A percentile compares a stretch with the other conserved stretches of the same genome.
phyloP scores from a whole-genome alignment of 1,139 yeast species.

The Pichia sorboxylosa region DNA sequence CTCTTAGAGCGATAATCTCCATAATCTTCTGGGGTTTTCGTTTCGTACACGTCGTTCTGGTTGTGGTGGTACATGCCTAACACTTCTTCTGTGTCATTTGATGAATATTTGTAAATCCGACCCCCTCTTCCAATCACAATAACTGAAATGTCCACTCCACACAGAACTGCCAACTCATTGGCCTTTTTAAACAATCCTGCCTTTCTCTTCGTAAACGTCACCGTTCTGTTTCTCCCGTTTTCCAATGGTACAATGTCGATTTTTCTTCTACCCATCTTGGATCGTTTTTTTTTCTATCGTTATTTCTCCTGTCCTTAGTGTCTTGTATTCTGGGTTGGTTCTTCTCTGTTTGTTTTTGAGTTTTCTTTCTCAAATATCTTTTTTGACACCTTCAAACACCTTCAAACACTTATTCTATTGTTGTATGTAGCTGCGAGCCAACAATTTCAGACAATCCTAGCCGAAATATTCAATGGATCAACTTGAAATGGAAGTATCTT shows the following conservation, averaged over 20 bases:
- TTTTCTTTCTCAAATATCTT: no score
- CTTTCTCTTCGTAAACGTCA: conserved; percentile 86
- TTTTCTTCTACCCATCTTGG: conserved; percentile 89
- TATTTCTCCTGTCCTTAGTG: no score
- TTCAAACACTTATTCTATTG: no score
- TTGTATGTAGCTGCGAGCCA: not conserved
- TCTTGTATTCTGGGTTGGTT: no score
- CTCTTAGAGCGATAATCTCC: conserved; percentile 21
- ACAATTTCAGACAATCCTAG: no score
- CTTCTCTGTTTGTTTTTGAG: no score
- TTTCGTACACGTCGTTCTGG: conserved; percentile 35
- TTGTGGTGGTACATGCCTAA: conserved; percentile 37
- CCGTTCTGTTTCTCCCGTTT: conserved; percentile 81
- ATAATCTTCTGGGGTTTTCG: conserved; percentile 45
- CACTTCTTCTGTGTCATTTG: conserved; percentile 49
- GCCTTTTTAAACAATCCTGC: conserved; percentile 95
- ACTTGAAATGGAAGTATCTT: no score
- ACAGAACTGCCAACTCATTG: conserved; percentile 81
- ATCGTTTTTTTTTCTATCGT: no score
- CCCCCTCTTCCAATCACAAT: conserved; percentile 81
- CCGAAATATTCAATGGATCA: no score
- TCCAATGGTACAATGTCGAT: conserved; percentile 85
- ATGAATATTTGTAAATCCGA: conserved; percentile 49
- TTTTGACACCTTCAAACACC: no score
- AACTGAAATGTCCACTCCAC: conserved; percentile 89